Base-by-base conservation (phyloP, 2,329 filamentous ascomycete species). In the Passalora sequoiae region DNA sequence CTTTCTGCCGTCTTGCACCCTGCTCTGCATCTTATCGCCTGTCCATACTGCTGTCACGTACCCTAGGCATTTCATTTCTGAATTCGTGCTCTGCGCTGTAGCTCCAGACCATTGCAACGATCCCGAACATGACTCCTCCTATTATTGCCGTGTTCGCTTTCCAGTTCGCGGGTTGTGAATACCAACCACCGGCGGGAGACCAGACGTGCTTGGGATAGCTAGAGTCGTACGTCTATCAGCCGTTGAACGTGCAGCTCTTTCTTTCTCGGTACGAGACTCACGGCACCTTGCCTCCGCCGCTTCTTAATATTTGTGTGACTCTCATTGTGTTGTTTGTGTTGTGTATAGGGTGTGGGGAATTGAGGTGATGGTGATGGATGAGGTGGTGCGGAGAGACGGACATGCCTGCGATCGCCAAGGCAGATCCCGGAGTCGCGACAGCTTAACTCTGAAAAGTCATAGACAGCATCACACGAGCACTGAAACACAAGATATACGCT, bases 181-280 rank as follows among this genome's bases (percentile, higher is more conserved):
- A 98, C 92, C 92, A 98, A 70, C 92, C 92, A 77, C 92, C 92
- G 55, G 91, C 77, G 50, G 92, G 92, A 63, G 92, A 97, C 92
- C 92, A 98, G 77, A 98, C 88, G 77, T 98, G 91, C 44, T 60
- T 61, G 17, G 59, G 57, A 54, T 63, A 60, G 46, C 53, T 62
- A 49, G 40, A 28, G 17, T 36, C 19, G 13, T 37, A 32, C 21
- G 42, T 20, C 32, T 21, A 45, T 54, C 43, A 57, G 52, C 49
- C 41, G 51, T 54, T 55, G 53, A 17, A 8, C n/a, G 28, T 17
- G 21, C 25, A 15, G n/a, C 17, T 31, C 4, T 8, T 9, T 4
- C 19, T 3, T 7, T 19, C 17, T 37, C 3, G 25, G 13, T 36
- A 17, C 31, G 17, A 10, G n/a, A 64, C 75, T 60, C 76, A 85